Conservation (phyloP, 2,329 filamentous ascomycete species). For the Neofusicoccum sp. region DNA sequence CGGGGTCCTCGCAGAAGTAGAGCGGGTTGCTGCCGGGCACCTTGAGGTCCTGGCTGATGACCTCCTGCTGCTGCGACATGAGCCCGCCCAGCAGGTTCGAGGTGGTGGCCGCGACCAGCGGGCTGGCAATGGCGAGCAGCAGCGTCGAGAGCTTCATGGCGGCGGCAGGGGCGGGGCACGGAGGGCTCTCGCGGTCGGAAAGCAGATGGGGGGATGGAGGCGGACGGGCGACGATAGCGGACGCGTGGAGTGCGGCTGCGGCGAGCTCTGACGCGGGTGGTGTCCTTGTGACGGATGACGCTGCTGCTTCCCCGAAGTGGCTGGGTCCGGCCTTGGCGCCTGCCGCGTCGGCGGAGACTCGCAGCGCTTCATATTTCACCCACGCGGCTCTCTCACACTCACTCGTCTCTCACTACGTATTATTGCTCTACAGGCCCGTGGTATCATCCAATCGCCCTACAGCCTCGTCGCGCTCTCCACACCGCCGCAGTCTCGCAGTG, state of each 20-base stretch:
- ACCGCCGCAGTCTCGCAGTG: neutral
- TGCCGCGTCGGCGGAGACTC: neutral
- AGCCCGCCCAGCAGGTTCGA: constrained; percentile 18
- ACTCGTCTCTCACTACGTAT: no score
- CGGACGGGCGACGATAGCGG: constrained; percentile 15
- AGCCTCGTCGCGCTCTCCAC: constrained; percentile 8
- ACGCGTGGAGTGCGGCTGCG: constrained; percentile 3
- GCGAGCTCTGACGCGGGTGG: neutral
- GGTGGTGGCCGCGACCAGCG: constrained; percentile 6
- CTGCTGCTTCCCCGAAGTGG: constrained; percentile 7
- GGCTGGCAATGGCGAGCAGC: constrained; percentile 18
- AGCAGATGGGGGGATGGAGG: neutral
- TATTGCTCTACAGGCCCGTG: neutral
- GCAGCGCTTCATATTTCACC: no score
- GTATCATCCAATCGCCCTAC: neutral
- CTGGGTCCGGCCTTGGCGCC: neutral
- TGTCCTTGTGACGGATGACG: constrained; percentile 18
- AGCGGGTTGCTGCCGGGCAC: constrained; percentile 88
- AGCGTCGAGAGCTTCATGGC: constrained; percentile 20
- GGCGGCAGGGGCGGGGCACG: neutral
- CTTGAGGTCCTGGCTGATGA: constrained; percentile 55
- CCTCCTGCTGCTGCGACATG: constrained; percentile 10
- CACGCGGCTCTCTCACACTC: no score
- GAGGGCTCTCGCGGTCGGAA: neutral
- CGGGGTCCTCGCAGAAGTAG: constrained; percentile 72